Percentiles rank a stretch among this genome's conserved stretches.
Conservation (phyloP, 140 eudicot genomes). For the Stevia rebaudiana region DNA sequence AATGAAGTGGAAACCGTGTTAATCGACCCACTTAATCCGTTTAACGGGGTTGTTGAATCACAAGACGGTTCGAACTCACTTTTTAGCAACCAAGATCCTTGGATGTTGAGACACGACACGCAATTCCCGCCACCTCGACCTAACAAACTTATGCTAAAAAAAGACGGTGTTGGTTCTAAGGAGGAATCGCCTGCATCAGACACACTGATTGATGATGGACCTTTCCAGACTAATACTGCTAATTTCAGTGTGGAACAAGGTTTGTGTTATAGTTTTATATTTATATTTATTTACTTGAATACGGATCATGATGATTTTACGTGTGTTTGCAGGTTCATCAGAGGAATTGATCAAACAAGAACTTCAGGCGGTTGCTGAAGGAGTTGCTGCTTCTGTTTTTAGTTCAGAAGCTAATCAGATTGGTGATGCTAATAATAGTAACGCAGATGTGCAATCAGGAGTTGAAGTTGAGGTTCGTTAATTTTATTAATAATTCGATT, state of each 20-base stretch:
- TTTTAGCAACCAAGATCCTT: constrained; percentile 85
- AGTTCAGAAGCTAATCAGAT: constrained; percentile 28
- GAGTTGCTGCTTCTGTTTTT: constrained; percentile 80
- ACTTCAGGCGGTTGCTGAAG: constrained; percentile 92
- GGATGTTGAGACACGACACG: constrained; percentile 62
- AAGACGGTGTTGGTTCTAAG: constrained; percentile 31
- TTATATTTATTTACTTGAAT: not conserved
- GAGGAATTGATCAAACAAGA: constrained; percentile 85
- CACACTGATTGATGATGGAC: constrained; percentile 35
- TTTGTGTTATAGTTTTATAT: constrained; percentile 25
- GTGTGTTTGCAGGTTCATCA: constrained; percentile 48
- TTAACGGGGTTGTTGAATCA: constrained; percentile 37
- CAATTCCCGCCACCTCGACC: constrained; percentile 80
- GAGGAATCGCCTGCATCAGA: constrained; percentile 43
- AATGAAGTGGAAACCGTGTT: constrained; percentile 31
- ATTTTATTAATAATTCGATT: too few species aligned
- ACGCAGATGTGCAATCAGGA: constrained; percentile 28
- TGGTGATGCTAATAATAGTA: constrained; percentile 36
- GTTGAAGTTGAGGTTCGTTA: constrained; percentile 46
- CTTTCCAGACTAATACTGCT: constrained; percentile 29
- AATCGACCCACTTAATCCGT: constrained; percentile 38
- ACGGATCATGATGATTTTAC: not conserved
- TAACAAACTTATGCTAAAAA: constrained; percentile 42
- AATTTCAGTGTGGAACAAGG: constrained; percentile 50
- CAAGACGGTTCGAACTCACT: constrained; percentile 57